Base-by-base conservation (phyloP, 2,329 filamentous ascomycete genomes). In the Aspergillus sp. region DNA sequence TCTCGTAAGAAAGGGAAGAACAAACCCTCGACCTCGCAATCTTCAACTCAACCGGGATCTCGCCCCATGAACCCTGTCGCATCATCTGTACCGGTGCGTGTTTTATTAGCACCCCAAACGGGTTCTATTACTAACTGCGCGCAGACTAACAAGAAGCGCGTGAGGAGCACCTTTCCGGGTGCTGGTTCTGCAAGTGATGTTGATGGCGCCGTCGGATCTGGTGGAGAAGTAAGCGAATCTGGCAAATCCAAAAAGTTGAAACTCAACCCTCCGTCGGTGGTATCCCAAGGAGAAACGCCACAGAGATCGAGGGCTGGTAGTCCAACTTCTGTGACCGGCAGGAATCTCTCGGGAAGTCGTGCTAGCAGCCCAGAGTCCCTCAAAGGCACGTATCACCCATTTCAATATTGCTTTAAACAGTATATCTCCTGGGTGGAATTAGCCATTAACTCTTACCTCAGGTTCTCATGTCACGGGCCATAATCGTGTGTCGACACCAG, bases 1-100 rank as follows among this genome's bases (percentile, higher is more conserved):
- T 85, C 87, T 22, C 88, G 89, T 63, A 92, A 95, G 76, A 91
- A 90, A 78, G 85, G 83, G 71, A 85, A 89, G 70, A 90, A 88
- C 77, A 89, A 89, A 71, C 83, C 85, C 60, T 62, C 64, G 11
- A 56, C 67, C 4, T 62, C 69, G n/a, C 72, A 73, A 48, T 58
- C 67, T 20, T 62, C 66, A 13, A 64, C 71, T 26, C 72, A 74
- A 57, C 70, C 74, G 18, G 66, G 60, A 9, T 78, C 72, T 86
- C 89, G 75, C 83, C 93, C 62, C 81, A 82, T 60, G 76, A 82
- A 70, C 85, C 82, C 69, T 89, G 80, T 70, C 83, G 83, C 60
- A 90, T 83, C 71, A 88, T 85, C 48, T 80, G 79, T 39, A 74
- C 80, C 72, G 48, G 73, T 74, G 63, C 60, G 71, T 62, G 20